Base-by-base conservation (phyloP, 331 rosid genomes). In the Spiraea crenata region DNA sequence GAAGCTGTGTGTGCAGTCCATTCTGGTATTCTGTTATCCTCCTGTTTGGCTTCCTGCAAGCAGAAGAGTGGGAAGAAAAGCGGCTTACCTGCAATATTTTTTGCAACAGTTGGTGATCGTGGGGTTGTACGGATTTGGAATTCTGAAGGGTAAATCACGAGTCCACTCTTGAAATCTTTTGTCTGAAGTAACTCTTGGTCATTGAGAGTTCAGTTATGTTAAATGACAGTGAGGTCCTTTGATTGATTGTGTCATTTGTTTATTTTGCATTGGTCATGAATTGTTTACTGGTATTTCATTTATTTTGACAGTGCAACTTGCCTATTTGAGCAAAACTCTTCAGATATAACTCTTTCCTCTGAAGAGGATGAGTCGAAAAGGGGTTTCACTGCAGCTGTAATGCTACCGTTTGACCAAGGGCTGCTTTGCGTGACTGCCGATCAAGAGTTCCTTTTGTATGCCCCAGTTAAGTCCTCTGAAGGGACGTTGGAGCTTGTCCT, bases 361-460 rank as follows among this genome's bases (percentile, higher is more conserved):
- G 91, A 85, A 31, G 84, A 63, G 54, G 90, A 86, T 80, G 87
- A 85, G 41, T 80, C 76, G n/a, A 85, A 80, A 35, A 85, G 97
- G 90, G 99, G 99, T 10, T 91, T 93, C 74, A 81, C 88, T 40
- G 84, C 92, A 72, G 95, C 91, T 25, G 76, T 79, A 73, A 74
- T 89, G 91, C 89, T 87, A 40, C 74, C 95, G 59, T 76, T 75
- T 35, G 84, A 91, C 74, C 91, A 80, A 83, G 99, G 92, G 37
- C 76, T 93, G 89, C 88, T 93, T 79, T 93, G 99, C 80, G 97
- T 89, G 82, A 89, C 99, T 69, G 88, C 88, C 13, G 99, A 93
- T 83, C 97, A 93, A 76, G 97, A 93, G 86, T 84, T 93, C 75
- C 82, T 93, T 79, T 80, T 86, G 70, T 91, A 91, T 80, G 76